A percentile compares a stretch with the other conserved stretches of the same genome.
Evolutionary conservation across 495 filamentous ascomycete species (phyloP).

Genomic region (Ascodesmis nigricans): DNA sequence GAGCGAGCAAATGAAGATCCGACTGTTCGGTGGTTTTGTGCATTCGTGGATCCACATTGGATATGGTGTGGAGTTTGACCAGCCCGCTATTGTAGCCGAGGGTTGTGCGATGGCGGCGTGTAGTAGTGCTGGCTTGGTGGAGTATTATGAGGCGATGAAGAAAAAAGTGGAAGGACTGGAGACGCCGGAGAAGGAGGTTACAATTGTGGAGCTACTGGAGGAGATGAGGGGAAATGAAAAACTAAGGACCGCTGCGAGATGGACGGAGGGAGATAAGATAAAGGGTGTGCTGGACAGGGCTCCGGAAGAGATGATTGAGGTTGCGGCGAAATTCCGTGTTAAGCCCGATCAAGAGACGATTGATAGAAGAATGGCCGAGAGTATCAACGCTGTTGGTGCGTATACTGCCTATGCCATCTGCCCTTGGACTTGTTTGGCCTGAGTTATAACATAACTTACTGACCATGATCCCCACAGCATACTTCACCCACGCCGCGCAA

Average conservation of each 20-base stretch:
- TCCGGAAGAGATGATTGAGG: slow-evolving; percentile 35
- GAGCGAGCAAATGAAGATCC: slow-evolving; percentile 38
- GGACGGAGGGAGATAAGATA: slow-evolving; percentile 38
- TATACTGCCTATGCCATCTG: slow-evolving; percentile 2
- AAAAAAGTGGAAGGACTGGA: slow-evolving; percentile 3
- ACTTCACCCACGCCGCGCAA: slow-evolving; percentile 40
- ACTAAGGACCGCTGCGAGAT: slow-evolving; percentile 29
- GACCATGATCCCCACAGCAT: slow-evolving; percentile 27
- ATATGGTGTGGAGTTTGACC: slow-evolving; percentile 58
- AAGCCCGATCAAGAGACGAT: slow-evolving; percentile 12
- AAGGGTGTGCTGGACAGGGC: slow-evolving; percentile 40
- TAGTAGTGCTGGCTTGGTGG: slow-evolving; percentile 31
- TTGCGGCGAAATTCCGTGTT: slow-evolving; percentile 38
- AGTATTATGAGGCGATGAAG: slow-evolving; percentile 30
- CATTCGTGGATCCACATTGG: slow-evolving; percentile 74
- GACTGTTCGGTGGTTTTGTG: slow-evolving; percentile 41
- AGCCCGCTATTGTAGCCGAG: slow-evolving; percentile 64
- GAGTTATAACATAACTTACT: slow-evolving; percentile 2
- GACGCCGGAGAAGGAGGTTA: slow-evolving; percentile 23
- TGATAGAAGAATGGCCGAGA: slow-evolving; percentile 48
- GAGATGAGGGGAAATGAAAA: slow-evolving; percentile 34
- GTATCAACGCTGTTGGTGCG: slow-evolving; percentile 42
- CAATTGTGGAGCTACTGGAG: slow-evolving; percentile 35
- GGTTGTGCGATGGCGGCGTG: slow-evolving; percentile 51
- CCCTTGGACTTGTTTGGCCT: background rate